phyloP scores from a whole-genome alignment of 2,329 filamentous ascomycete genomes.

The Paracorniculantispora psalliotae region DNA sequence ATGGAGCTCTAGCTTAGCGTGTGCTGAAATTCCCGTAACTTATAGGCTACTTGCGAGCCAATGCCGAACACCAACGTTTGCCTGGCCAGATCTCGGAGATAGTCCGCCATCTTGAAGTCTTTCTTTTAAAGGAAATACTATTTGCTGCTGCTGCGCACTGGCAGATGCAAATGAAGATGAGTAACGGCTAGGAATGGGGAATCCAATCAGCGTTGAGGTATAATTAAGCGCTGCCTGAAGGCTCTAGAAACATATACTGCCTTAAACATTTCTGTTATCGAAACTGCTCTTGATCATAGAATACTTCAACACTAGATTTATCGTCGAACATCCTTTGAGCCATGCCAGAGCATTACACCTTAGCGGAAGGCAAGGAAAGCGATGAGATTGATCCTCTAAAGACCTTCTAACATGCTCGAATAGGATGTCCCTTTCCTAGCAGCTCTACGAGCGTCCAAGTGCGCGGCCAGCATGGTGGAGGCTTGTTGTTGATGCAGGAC shows the following conservation, averaged over 20 bases:
- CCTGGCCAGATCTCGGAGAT: neutral
- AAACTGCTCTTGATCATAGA: neutral
- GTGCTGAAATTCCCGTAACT: no score
- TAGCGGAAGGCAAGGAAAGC: constrained; percentile 22
- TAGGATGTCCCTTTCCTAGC: constrained; percentile 13
- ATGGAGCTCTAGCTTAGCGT: no score
- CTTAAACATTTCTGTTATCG: neutral
- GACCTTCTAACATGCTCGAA: neutral
- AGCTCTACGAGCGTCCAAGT: constrained; percentile 14
- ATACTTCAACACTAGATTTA: neutral
- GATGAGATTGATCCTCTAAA: neutral
- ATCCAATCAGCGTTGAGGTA: neutral
- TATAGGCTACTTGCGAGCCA: no score
- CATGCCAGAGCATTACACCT: constrained; percentile 19
- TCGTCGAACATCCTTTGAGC: neutral
- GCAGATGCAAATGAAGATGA: neutral
- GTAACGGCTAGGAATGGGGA: neutral
- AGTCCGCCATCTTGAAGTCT: neutral
- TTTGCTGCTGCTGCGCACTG: neutral
- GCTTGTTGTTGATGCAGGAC: constrained; percentile 41
- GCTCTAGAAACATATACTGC: neutral
- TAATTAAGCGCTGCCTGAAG: neutral
- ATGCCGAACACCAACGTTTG: neutral
- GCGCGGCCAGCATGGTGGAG: constrained; percentile 17
- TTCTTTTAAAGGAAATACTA: neutral